These are phyloP conservation scores for Phytophthora pinifolia DNA, from an alignment of 352 stramenopile species.

Conservation along the genomic window DNA sequence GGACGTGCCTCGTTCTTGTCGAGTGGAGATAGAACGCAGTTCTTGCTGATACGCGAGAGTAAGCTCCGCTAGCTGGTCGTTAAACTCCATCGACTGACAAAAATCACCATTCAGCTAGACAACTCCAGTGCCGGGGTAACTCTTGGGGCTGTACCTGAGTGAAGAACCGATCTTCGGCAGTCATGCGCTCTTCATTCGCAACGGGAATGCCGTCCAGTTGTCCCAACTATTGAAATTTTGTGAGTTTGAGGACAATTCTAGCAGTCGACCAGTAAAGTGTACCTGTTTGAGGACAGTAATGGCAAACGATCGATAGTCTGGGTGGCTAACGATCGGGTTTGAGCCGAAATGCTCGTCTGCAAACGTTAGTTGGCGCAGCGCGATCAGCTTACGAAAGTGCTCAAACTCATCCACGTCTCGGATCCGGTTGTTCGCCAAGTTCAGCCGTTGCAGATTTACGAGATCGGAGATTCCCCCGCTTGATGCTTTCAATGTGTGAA, in stretches of 20 bases:
- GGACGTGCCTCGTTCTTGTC: conserved; percentile 39
- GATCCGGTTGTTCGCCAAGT: conserved; percentile 78
- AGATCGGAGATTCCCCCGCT: conserved; percentile 54
- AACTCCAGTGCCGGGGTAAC: too few species aligned
- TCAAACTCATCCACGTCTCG: conserved; percentile 70
- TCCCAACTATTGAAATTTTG: conserved; percentile 41
- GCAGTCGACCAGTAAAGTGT: conserved; percentile 60
- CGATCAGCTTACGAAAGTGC: conserved; percentile 54
- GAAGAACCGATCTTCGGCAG: conserved; percentile 50
- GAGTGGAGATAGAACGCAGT: conserved; percentile 43
- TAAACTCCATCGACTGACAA: conserved; percentile 56
- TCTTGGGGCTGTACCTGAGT: conserved; percentile 26
- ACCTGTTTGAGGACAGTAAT: conserved; percentile 75
- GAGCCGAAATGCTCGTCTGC: conserved; percentile 83
- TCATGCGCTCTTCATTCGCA: conserved; percentile 35
- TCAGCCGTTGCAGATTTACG: conserved; percentile 68
- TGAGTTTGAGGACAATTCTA: conserved; percentile 61
- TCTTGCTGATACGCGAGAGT: conserved; percentile 59
- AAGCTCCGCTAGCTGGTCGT: conserved; percentile 58
- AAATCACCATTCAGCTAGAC: too few species aligned
- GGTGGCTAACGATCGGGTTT: conserved; percentile 66
- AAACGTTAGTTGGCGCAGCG: conserved; percentile 61
- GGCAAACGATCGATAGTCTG: conserved; percentile 72
- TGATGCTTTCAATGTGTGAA: conserved; percentile 41
- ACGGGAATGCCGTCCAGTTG: conserved; percentile 54